Evolutionary conservation across 352 stramenopile genomes (phyloP).

Genomic region (Phytophthora syringae): DNA sequence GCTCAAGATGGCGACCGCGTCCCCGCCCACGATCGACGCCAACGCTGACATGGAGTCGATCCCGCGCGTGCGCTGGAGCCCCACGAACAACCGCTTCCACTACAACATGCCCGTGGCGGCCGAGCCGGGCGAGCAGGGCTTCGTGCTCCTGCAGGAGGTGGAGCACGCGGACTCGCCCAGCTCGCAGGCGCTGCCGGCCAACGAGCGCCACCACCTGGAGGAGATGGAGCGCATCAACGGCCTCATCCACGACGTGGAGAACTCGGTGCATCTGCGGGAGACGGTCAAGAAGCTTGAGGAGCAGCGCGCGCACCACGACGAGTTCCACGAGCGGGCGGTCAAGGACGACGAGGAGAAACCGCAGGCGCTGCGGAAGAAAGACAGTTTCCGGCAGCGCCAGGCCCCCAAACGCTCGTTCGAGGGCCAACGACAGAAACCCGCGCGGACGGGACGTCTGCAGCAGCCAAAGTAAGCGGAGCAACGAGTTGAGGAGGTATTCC

Average conservation of each 20-base stretch:
- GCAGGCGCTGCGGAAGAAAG: slow-evolving; percentile 54
- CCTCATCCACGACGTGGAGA: slow-evolving; percentile 79
- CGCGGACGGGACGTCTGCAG: slow-evolving; percentile 12
- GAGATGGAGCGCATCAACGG: slow-evolving; percentile 82
- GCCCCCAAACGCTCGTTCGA: slow-evolving; percentile 39
- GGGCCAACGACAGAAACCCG: slow-evolving; percentile 10
- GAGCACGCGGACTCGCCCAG: slow-evolving; percentile 58
- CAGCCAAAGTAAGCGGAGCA: slow-evolving; percentile 1
- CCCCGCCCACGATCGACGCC: slow-evolving; percentile 42
- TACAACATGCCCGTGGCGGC: slow-evolving; percentile 70
- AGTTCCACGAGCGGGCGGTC: slow-evolving; percentile 61
- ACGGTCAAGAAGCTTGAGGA: slow-evolving; percentile 68
- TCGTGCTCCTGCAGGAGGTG: slow-evolving; percentile 77
- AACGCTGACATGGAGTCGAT: slow-evolving; percentile 61
- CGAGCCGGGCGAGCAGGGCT: slow-evolving; percentile 66
- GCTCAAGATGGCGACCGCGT: slow-evolving; percentile 50
- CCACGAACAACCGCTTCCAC: slow-evolving; percentile 80
- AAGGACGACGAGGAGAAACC: slow-evolving; percentile 65
- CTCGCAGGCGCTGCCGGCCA: slow-evolving; percentile 49
- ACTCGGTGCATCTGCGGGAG: slow-evolving; percentile 64
- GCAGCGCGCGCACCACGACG: slow-evolving; percentile 62
- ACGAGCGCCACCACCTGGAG: slow-evolving; percentile 66
- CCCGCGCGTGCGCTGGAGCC: slow-evolving; percentile 74
- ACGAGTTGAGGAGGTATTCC: background rate
- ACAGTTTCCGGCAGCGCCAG: slow-evolving; percentile 46